Base-by-base conservation (phyloP, 768 basidiomycete species). In the Lentinula lateritia region DNA sequence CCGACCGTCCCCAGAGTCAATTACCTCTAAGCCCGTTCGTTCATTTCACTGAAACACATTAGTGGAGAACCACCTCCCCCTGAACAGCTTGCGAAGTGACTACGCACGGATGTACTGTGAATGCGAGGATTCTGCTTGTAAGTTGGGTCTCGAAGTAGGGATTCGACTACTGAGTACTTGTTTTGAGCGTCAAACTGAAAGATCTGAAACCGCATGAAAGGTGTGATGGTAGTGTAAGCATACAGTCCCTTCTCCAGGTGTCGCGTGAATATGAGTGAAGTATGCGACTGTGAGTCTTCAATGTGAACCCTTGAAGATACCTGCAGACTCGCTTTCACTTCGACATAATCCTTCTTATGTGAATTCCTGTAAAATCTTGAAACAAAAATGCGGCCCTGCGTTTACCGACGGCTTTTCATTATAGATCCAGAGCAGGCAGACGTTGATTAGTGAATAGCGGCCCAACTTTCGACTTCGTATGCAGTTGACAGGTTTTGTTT, bases 41-140 rank as follows among this genome's bases (percentile, higher is more conserved):
- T 48, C 45, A 59, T 50, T 59, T 59, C 5, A 10, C 43, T 59
- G 45, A 59, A 48, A 46, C 58, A 59, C 58, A 48, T 59, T 28
- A 59, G 7, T 23, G 15, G 5, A 43, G 42, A 28, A 1, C 18
- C 39, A 6, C 38, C 28, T 28, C 28, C 28, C 16, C 36, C 12
- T 35, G 13, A 35, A 5, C 32, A 34, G 5, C 9, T 7, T 58
- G 58, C 45, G 48, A 36, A 59, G 36, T 50, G 45, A 38, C 43
- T 6, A 38, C 34, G 38, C 42, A 34, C 46, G 36, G n/a, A 23
- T 41, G 20, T 16, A 43, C 42, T 43, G 42, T 28, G 45, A 15
- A 45, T 59, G 58, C 46, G 45, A 48, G 58, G 58, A 38, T 46
- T 35, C 15, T 34, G 45, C 42, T 35, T 28, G 28, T 28, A 28